Evolutionary conservation across 768 basidiomycete genomes (phyloP).

Genomic region (Dentipellis fragilis): DNA sequence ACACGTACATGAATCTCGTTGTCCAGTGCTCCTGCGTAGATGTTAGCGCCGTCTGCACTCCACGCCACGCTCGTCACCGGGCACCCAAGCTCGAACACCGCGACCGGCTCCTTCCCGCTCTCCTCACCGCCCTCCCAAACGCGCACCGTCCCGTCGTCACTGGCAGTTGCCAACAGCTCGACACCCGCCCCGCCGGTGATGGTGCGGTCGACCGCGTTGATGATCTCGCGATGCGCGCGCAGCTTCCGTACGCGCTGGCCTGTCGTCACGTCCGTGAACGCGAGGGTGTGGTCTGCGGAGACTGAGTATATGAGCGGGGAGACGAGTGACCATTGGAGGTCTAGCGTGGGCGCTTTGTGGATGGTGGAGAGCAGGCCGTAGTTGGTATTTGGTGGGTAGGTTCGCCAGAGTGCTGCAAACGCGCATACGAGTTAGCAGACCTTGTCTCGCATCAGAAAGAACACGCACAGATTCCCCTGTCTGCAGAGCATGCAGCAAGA

Average conservation of each 20-base stretch:
- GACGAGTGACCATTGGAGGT: constrained; percentile 82
- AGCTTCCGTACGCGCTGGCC: constrained; percentile 76
- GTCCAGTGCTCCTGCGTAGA: constrained; percentile 90
- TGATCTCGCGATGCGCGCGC: constrained; percentile 82
- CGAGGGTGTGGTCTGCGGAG: constrained; percentile 81
- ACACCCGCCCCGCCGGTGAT: constrained; percentile 75
- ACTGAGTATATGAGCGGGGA: constrained; percentile 71
- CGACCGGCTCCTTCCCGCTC: constrained; percentile 59
- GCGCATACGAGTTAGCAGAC: not conserved
- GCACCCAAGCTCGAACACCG: constrained; percentile 76
- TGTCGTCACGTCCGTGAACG: constrained; percentile 69
- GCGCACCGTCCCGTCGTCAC: constrained; percentile 87
- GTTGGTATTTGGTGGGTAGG: constrained; percentile 88
- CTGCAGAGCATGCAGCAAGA: constrained; percentile 86
- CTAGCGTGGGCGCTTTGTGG: constrained; percentile 86
- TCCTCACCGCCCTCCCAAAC: constrained; percentile 88
- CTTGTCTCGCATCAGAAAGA: too few species aligned
- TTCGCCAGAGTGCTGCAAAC: constrained; percentile 71
- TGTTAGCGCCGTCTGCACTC: constrained; percentile 82
- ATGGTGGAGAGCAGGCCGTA: constrained; percentile 77
- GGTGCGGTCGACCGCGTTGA: constrained; percentile 84
- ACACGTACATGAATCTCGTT: constrained; percentile 87
- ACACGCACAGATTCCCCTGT: constrained; percentile 79
- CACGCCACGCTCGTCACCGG: constrained; percentile 90
- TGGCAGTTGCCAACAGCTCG: constrained; percentile 80